Base-by-base conservation (phyloP, 805 yeast genomes). In the Torulaspora delbrueckii region DNA sequence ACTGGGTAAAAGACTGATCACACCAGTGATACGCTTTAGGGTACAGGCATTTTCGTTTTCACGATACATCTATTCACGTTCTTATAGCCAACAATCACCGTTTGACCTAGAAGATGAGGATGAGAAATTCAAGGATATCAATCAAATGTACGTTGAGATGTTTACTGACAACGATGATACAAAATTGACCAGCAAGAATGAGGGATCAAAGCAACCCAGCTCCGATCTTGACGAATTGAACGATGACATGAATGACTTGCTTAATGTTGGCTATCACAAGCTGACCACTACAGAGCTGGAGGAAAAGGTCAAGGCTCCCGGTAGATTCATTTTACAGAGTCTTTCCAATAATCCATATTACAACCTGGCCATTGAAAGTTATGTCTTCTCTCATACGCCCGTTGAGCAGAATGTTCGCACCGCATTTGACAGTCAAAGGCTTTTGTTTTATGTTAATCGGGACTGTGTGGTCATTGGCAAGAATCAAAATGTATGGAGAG, bases 401-500 rank as follows among this genome's bases (percentile, higher is more conserved):
- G 32, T 52, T 1, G 48, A 69, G 0, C 62, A 62, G 7, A 47
- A 55, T 8, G 36, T 45, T n/a, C 40, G 50, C 12, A 41, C 45
- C 3, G 35, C 49, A 23, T 46, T 52, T 4, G 58, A 63, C 28
- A 70, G 68, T 40, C 76, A 78, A 46, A 65, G 95, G 45, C 67
- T 93, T 24, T 60, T 88, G 47, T 72, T 91, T 44, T 93, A 93
- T 61, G 72, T 75, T 28, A 93, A 93, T 60, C 63, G 77, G 2
- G 87, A 91, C 1, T 86, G 96, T 62, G 87, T 89, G n/a, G 96
- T 93, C 1, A 72, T 93, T 9, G 99, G 99, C 0, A 88, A 95
- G 59, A 93, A 93, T 60, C 99, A 93, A 65, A 93, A 89, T 52
- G 95, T 96, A 2, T 91, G 91, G 87, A 78, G 81, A 47, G 99